A percentile compares a stretch with the other conserved stretches of the same genome.
Conservation (phyloP, 192 early-diverging fungal species). For the Dimargaris cristalligena region DNA sequence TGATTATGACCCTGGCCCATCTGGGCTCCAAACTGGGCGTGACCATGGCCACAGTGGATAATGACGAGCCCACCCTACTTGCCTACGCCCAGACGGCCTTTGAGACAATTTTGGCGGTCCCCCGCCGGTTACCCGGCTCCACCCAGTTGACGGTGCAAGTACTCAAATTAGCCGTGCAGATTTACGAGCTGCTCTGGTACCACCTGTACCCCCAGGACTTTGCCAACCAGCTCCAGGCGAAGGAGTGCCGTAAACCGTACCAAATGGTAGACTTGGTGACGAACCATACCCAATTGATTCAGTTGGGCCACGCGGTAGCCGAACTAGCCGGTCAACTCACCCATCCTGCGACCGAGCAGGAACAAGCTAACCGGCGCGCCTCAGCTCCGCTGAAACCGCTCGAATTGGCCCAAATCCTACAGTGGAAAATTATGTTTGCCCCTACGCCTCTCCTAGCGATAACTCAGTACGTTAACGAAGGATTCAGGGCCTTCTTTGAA, state of each 20-base stretch:
- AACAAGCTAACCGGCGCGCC: too few relatives aligned
- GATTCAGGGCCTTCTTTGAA: not conserved
- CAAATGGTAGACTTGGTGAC: not conserved
- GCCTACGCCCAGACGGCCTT: not conserved
- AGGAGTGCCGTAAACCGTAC: not conserved
- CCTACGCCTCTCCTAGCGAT: not conserved
- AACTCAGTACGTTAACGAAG: not conserved
- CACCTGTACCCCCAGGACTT: not conserved
- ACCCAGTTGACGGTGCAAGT: not conserved
- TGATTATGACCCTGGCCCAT: not conserved
- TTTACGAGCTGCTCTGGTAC: not conserved
- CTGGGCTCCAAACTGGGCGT: not conserved
- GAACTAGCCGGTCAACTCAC: not conserved
- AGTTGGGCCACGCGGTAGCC: not conserved
- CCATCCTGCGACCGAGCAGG: too few relatives aligned
- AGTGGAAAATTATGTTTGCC: slow-evolving; percentile 3
- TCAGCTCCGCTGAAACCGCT: not conserved
- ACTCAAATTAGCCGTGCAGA: not conserved
- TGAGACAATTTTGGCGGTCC: too few relatives aligned
- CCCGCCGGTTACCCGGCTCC: not conserved
- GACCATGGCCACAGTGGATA: not conserved
- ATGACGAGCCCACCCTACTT: not conserved
- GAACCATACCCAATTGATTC: not conserved
- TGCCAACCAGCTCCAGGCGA: not conserved
- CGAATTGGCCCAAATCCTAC: slow-evolving; percentile 5